Percentiles rank a stretch among this genome's conserved stretches.
Evolutionary conservation across 2,329 filamentous ascomycete genomes (phyloP).

Genomic region (Paecilomyces fulvus): DNA sequence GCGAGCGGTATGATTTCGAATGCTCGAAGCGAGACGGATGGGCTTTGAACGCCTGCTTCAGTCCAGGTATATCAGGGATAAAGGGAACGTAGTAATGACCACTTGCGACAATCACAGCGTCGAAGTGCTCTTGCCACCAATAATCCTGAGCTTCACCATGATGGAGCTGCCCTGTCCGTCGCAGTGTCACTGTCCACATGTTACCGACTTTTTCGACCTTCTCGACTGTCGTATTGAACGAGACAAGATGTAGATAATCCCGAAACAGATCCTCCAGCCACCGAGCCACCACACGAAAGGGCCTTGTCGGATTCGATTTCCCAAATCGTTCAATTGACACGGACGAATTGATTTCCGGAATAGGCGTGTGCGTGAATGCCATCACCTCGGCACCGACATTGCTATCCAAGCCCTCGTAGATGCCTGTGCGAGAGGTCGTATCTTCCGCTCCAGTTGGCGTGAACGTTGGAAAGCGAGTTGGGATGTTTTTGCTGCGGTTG

Average conservation of each 20-base stretch:
- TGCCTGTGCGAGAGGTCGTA: background rate
- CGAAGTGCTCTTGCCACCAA: slow-evolving; percentile 34
- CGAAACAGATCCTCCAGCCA: slow-evolving; percentile 18
- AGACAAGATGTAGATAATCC: slow-evolving; percentile 18
- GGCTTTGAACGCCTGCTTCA: slow-evolving; percentile 20
- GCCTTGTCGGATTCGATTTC: slow-evolving; percentile 14
- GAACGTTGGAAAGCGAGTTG: slow-evolving; percentile 11
- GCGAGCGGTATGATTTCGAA: slow-evolving; percentile 25
- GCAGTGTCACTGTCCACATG: slow-evolving; percentile 23
- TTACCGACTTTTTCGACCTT: slow-evolving; percentile 11
- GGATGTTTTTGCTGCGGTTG: slow-evolving; percentile 4
- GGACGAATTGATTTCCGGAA: slow-evolving; percentile 16
- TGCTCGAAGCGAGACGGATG: slow-evolving; percentile 30
- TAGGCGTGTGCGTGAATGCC: slow-evolving; percentile 19
- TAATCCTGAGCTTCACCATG: slow-evolving; percentile 13
- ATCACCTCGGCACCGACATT: slow-evolving; percentile 20
- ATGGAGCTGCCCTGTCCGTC: slow-evolving; percentile 9
- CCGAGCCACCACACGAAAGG: slow-evolving; percentile 14
- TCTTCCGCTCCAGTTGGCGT: slow-evolving; percentile 4
- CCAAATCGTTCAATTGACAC: slow-evolving; percentile 12
- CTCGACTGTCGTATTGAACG: slow-evolving; percentile 25
- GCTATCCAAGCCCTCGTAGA: slow-evolving; percentile 13
- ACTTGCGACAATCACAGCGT: slow-evolving; percentile 35
- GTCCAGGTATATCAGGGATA: slow-evolving; percentile 29
- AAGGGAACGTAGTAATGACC: slow-evolving; percentile 36